phyloP scores from a whole-genome alignment of 352 stramenopile species.

The Phytophthora cactorum region DNA sequence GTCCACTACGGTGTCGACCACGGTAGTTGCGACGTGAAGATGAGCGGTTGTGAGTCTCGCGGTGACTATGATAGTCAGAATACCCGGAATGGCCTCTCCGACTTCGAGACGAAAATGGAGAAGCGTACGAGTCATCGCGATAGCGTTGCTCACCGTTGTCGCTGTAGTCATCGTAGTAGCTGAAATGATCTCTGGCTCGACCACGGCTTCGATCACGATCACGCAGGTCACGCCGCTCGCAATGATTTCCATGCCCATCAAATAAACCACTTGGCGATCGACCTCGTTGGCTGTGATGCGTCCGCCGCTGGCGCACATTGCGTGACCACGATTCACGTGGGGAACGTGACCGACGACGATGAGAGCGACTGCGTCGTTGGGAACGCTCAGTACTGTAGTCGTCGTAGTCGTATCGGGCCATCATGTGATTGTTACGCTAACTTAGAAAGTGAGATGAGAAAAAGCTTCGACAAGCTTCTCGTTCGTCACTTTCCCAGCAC shows the following conservation, averaged over 20 bases:
- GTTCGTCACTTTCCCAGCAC: constrained; percentile 13
- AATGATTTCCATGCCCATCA: not conserved
- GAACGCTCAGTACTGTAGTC: not conserved
- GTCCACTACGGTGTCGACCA: not conserved
- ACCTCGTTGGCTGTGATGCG: not conserved
- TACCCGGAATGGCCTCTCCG: not conserved
- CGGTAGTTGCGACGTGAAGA: not conserved
- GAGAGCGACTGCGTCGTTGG: not conserved
- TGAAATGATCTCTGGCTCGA: not conserved
- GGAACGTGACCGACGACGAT: not conserved
- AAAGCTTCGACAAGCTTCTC: not conserved
- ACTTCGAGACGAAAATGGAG: not conserved
- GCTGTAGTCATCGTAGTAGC: not conserved
- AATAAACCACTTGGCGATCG: not conserved
- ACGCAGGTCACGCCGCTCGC: not conserved
- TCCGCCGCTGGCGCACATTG: not conserved
- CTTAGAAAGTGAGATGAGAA: constrained; percentile 1
- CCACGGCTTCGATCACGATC: constrained; percentile 1
- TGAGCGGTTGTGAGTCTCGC: not conserved
- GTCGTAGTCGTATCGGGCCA: not conserved
- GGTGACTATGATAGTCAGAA: not conserved
- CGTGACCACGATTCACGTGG: not conserved
- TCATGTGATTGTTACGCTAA: not conserved
- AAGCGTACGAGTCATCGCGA: not conserved
- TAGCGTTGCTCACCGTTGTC: not conserved